Base-by-base conservation (phyloP, 768 basidiomycete genomes). In the Boletus rubropictus region DNA sequence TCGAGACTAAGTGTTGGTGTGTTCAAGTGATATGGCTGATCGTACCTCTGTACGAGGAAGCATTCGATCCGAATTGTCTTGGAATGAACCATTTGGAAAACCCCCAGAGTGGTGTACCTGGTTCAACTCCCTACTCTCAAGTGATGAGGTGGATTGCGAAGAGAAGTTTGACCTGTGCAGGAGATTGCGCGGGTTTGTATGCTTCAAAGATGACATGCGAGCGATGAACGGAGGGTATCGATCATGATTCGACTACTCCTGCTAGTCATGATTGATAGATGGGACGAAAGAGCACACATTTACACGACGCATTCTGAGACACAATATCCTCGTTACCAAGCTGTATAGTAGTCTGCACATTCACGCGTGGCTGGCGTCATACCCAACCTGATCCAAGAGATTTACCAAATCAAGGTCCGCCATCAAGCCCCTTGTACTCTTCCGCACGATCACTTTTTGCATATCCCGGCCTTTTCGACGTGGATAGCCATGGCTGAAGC, bases 11-110 rank as follows among this genome's bases (percentile, higher is more conserved):
- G 32, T 20, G 36, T 43, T 4, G 18, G 22, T 11, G 21, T 48
- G 37, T 50, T 49, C 18, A 48, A 89, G 86, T 53, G 86, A 89
- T 51, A 89, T 89, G 87, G 70, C 70, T 34, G 82, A 85, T 55
- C 82, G 86, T 11, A 81, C 84, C 36, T 72, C 74, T 39, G 77
- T 86, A 69, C 76, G 81, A 31, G 68, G 69, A 14, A 66, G 67
- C 39, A 66, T 86, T 24, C 63, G 65, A 38, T 64, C 70, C 4
- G 70, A 73, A 44, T 59, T 81, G 24, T 60, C 59, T 14, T 87
- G 85, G 86, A 42, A 57, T 3, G 76, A 77, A 47, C 75, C 77
- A 22, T 53, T 64, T 8, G 72, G 72, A 12, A 73, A 77, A 24
- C 61, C 64, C 14, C 77, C 81, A 0, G 76, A 79, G 21, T 75